Evolutionary conservation across 2,329 filamentous ascomycete genomes (phyloP).

Genomic region (Aspergillus candidus): DNA sequence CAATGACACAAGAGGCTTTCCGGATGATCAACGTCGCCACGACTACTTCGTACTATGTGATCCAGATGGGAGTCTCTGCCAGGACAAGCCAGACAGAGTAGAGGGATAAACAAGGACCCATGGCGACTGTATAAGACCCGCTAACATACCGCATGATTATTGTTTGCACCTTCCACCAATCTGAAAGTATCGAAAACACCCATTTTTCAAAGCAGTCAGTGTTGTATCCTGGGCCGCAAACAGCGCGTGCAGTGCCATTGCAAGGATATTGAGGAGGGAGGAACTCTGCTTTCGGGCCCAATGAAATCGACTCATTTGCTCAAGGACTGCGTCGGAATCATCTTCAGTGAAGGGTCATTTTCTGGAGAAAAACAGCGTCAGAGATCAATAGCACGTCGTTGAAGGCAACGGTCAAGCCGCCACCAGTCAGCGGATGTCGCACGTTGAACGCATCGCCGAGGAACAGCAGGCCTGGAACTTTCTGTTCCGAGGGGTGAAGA

Average conservation of each 20-base stretch:
- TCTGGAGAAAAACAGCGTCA: constrained; percentile 62
- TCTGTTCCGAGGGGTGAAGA: constrained; percentile 70
- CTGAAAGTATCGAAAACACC: constrained; percentile 23
- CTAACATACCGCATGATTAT: background rate
- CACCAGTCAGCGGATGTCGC: constrained; percentile 91
- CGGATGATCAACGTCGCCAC: no score
- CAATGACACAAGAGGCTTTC: no score
- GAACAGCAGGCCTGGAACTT: constrained; percentile 64
- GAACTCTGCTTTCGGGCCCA: constrained; percentile 77
- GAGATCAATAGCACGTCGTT: constrained; percentile 78
- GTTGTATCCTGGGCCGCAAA: constrained; percentile 61
- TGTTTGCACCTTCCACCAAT: background rate
- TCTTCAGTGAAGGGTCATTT: constrained; percentile 61
- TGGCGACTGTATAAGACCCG: background rate
- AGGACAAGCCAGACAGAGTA: no score
- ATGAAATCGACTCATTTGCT: constrained; percentile 69
- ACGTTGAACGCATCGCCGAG: constrained; percentile 96
- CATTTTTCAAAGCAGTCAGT: constrained; percentile 35
- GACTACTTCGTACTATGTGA: no score
- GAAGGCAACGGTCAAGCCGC: constrained; percentile 95
- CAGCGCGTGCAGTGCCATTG: constrained; percentile 80
- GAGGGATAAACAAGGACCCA: no score
- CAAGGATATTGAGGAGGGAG: constrained; percentile 88
- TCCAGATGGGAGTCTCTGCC: no score
- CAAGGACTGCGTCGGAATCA: constrained; percentile 58